Conservation (phyloP, 805 yeast genomes). For the Blastobotrys attinorum region DNA sequence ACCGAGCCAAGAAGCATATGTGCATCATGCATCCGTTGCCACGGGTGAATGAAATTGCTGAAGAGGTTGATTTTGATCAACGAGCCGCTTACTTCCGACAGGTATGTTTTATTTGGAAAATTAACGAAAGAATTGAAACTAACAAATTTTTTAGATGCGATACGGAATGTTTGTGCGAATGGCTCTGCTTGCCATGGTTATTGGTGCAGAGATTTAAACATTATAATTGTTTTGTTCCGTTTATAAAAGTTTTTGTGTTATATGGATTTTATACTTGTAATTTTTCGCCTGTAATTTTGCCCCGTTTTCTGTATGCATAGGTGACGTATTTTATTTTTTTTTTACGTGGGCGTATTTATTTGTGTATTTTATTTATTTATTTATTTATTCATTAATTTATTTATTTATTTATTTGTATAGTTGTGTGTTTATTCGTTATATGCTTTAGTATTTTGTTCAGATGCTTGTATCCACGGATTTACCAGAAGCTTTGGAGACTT, state of each 20-base stretch:
- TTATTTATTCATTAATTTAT: background rate
- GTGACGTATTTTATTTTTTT: background rate
- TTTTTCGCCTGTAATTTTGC: background rate
- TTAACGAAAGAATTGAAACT: background rate
- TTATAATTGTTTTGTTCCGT: background rate
- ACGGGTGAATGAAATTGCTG: slow-evolving; percentile 91
- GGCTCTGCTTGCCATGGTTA: slow-evolving; percentile 97
- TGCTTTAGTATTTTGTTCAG: background rate
- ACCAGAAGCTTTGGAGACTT: no score
- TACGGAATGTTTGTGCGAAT: slow-evolving; percentile 96
- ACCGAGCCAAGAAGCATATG: slow-evolving; percentile 96
- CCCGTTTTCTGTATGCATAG: background rate
- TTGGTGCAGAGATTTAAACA: slow-evolving; percentile 75
- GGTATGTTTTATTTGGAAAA: slow-evolving; percentile 18
- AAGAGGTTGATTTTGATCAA: slow-evolving; percentile 98
- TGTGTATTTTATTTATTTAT: background rate
- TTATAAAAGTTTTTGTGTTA: background rate
- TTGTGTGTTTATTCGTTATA: background rate
- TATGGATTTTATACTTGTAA: background rate
- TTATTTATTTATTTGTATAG: background rate
- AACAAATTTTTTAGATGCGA: slow-evolving; percentile 53
- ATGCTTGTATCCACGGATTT: background rate
- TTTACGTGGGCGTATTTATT: background rate
- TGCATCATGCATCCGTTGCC: slow-evolving; percentile 99
- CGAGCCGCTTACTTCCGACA: slow-evolving; percentile 99